phyloP scores from a whole-genome alignment of 2,329 filamentous ascomycete genomes.

The Aspergillus sp. region DNA sequence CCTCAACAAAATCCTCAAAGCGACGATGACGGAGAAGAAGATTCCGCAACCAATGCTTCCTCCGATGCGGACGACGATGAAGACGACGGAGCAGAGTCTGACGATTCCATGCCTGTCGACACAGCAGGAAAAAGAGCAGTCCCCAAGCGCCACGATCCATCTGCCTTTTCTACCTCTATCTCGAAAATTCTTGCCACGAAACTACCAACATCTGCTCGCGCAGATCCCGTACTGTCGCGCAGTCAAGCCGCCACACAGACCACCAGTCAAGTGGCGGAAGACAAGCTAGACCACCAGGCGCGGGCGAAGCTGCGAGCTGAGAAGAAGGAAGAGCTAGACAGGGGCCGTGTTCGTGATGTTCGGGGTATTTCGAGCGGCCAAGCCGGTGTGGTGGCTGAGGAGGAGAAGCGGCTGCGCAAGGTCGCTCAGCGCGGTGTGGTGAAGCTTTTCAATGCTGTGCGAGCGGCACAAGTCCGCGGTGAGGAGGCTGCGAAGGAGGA shows the following conservation, averaged over 20 bases:
- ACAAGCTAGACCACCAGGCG: constrained; percentile 78
- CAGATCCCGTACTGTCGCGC: constrained; percentile 88
- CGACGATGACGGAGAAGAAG: constrained; percentile 19
- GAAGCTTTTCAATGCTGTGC: constrained; percentile 92
- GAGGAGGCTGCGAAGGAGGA: constrained; percentile 69
- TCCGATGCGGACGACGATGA: constrained; percentile 27
- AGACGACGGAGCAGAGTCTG: constrained; percentile 42
- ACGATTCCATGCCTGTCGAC: constrained; percentile 43
- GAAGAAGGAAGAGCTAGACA: constrained; percentile 75
- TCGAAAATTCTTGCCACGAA: constrained; percentile 91
- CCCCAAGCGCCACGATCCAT: constrained; percentile 83
- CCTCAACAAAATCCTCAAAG: constrained; percentile 15
- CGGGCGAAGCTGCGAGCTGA: constrained; percentile 76
- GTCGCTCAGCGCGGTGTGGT: constrained; percentile 91
- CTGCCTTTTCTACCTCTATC: constrained; percentile 88
- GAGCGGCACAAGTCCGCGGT: constrained; percentile 87
- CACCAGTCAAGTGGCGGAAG: constrained; percentile 70
- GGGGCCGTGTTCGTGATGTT: constrained; percentile 85
- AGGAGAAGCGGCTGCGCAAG: constrained; percentile 79
- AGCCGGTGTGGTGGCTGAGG: constrained; percentile 58
- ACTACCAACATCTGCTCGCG: constrained; percentile 74
- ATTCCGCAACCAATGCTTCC: constrained; percentile 24
- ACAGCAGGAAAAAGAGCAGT: constrained; percentile 39
- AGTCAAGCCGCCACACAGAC: constrained; percentile 72
- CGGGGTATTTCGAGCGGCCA: constrained; percentile 61